phyloP scores from a whole-genome alignment of 2,329 filamentous ascomycete species.

The Plenodomus biglobosus region DNA sequence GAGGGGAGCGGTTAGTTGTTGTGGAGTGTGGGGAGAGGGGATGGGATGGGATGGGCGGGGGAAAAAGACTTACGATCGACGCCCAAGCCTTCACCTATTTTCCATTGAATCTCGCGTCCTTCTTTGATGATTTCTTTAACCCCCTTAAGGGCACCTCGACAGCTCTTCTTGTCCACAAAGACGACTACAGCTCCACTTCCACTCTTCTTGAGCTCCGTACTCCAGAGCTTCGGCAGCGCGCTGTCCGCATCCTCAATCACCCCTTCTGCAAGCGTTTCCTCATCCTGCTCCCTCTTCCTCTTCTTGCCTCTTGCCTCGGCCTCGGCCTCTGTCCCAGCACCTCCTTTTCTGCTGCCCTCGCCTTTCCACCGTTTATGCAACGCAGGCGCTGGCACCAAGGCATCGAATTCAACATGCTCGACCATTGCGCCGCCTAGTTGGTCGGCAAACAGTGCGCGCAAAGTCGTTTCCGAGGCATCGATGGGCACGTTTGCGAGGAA shows the following conservation, averaged over 20 bases:
- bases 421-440: conserved; percentile 78
- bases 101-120: conserved; percentile 69
- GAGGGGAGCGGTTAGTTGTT: not conserved
- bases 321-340: conserved; percentile 32
- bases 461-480: conserved; percentile 75
- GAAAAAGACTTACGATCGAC: conserved; percentile 53
- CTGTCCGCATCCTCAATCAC: conserved; percentile 59
- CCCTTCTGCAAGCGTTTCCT: conserved; percentile 41
- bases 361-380: conserved; percentile 53
- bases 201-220: conserved; percentile 67
- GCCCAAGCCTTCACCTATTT: conserved; percentile 50
- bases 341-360: conserved; percentile 26
- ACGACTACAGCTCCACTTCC: conserved; percentile 79
- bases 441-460: conserved; percentile 72
- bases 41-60: not conserved
- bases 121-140: conserved; percentile 60
- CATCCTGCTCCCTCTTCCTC: conserved; percentile 53
- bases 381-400: conserved; percentile 36
- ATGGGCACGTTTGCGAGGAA: conserved; percentile 89
- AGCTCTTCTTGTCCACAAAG: conserved; percentile 80
- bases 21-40: conserved; percentile 10
- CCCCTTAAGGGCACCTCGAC: conserved; percentile 76
- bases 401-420: conserved; percentile 74
- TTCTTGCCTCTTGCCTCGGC: conserved; percentile 51
- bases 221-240: conserved; percentile 71